Conservation (phyloP, 768 basidiomycete species). For the Sarcomyxa edulis region DNA sequence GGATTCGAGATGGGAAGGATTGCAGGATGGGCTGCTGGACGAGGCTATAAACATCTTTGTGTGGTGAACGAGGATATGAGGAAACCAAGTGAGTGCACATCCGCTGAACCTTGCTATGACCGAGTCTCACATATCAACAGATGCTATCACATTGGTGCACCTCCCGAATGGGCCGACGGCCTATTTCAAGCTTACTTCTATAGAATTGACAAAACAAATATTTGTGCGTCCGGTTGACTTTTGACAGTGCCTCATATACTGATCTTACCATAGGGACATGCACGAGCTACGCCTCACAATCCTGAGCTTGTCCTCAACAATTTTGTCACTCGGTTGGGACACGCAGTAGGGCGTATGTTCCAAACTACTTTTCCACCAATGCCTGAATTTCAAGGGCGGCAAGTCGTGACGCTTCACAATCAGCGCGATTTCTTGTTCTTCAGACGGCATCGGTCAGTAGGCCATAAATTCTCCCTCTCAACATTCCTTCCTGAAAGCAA, state of each 20-base stretch:
- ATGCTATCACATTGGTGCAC: conserved; percentile 88
- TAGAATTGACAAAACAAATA: conserved; percentile 83
- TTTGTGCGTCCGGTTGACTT: conserved; percentile 46
- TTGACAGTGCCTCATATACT: neutral
- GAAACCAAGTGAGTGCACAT: conserved; percentile 72
- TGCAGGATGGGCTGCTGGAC: conserved; percentile 86
- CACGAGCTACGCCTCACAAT: conserved; percentile 84
- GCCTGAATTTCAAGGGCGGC: conserved; percentile 92
- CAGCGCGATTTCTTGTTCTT: conserved; percentile 98
- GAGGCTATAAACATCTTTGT: conserved; percentile 83
- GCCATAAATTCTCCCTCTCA: conserved; percentile 10
- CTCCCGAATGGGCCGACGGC: conserved; percentile 92
- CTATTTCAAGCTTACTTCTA: conserved; percentile 89
- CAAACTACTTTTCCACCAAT: conserved; percentile 94
- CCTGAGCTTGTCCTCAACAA: conserved; percentile 95
- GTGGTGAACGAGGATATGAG: conserved; percentile 97
- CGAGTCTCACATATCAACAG: conserved; percentile 33
- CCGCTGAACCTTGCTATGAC: neutral
- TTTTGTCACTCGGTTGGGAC: conserved; percentile 91
- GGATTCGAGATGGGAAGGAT: conserved; percentile 89
- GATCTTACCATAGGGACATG: conserved; percentile 66
- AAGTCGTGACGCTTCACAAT: conserved; percentile 96
- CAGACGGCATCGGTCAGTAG: conserved; percentile 79
- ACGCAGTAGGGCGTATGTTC: conserved; percentile 91
- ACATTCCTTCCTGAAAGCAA: neutral